Evolutionary conservation across 768 basidiomycete species (phyloP).

Genomic region (Brasilioporus rufonigricans): DNA sequence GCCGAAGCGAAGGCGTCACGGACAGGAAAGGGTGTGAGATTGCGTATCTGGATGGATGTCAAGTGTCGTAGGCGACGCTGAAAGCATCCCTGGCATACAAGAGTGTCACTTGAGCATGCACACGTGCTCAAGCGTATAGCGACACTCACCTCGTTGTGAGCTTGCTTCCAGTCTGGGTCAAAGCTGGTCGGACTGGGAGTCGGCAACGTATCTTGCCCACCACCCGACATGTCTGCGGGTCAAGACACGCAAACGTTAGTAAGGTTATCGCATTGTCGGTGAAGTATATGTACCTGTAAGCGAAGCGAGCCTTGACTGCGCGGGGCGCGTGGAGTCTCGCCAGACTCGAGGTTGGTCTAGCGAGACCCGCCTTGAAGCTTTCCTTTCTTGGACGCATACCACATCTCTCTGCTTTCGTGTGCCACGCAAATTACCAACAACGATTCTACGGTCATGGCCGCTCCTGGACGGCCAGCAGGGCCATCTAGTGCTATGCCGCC

Average conservation of each 20-base stretch:
- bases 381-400: constrained; percentile 25
- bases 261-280: background rate
- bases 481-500: constrained; percentile 42
- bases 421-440: constrained; percentile 44
- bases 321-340: background rate
- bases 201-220: constrained; percentile 15
- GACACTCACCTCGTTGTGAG: constrained; percentile 15
- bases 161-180: constrained; percentile 10
- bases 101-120: background rate
- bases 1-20: constrained; percentile 74
- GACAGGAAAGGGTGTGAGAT: constrained; percentile 81
- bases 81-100: constrained; percentile 20
- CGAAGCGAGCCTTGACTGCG: background rate
- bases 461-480: constrained; percentile 29
- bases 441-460: constrained; percentile 2
- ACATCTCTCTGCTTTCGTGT: background rate
- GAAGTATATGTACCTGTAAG: constrained; percentile 1
- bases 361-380: background rate
- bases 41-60: constrained; percentile 68
- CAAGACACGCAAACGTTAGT: background rate
- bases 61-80: constrained; percentile 76
- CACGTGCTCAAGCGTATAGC: background rate
- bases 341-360: background rate
- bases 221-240: constrained; percentile 22
- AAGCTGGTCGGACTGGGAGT: constrained; percentile 16